phyloP scores from a whole-genome alignment of 352 stramenopile species.

The Phytophthora meadii region DNA sequence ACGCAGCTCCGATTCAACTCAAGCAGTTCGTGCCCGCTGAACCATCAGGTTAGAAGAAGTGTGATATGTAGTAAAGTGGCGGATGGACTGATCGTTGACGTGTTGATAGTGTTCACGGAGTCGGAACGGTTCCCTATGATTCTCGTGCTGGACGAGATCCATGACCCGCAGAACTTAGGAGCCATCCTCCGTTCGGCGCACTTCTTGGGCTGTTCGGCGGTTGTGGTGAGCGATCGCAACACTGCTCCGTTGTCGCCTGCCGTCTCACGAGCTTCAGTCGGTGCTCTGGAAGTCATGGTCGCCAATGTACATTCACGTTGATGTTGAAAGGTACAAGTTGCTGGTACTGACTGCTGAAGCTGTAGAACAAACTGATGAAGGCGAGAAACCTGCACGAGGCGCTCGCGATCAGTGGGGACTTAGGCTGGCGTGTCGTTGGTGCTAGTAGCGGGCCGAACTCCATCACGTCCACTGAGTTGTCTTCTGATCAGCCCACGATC shows the following conservation, averaged over 20 bases:
- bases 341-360: background rate
- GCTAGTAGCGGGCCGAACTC: constrained; percentile 79
- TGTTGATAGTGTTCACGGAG: constrained; percentile 40
- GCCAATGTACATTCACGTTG: constrained; percentile 55
- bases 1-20: constrained; percentile 65
- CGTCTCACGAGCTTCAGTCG: constrained; percentile 76
- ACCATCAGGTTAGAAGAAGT: constrained; percentile 41
- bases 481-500: constrained; percentile 63
- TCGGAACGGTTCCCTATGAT: constrained; percentile 60
- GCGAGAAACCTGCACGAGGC: constrained; percentile 73
- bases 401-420: constrained; percentile 65
- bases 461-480: constrained; percentile 64
- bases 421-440: constrained; percentile 78
- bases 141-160: constrained; percentile 78
- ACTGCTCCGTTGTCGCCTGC: constrained; percentile 75
- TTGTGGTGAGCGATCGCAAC: constrained; percentile 78
- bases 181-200: constrained; percentile 81
- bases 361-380: constrained; percentile 71
- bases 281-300: constrained; percentile 77
- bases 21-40: constrained; percentile 58
- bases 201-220: constrained; percentile 73
- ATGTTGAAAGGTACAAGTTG: background rate
- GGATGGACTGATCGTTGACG: background rate
- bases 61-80: background rate
- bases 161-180: constrained; percentile 86